These are phyloP conservation scores for Moesziomyces sp. DNA, from an alignment of 1,284 basidiomycete species.

Conservation along the genomic window DNA sequence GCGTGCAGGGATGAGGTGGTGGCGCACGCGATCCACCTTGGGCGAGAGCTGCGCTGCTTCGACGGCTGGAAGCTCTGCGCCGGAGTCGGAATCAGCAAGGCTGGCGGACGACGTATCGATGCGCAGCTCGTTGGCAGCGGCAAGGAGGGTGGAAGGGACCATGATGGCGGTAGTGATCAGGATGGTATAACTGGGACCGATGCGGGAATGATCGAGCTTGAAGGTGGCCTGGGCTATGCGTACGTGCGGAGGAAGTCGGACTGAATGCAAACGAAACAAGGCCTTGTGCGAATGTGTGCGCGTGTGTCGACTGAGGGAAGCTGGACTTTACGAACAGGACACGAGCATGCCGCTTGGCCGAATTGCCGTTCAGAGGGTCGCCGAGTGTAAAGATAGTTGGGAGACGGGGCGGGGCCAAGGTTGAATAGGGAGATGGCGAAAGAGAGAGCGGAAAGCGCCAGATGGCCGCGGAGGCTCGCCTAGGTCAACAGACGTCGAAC, in stretches of 20 bases:
- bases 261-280: no score
- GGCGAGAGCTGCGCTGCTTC: slow-evolving; percentile 42
- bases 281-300: no score
- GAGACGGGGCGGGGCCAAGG: no score
- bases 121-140: slow-evolving; percentile 27
- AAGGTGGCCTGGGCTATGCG: no score
- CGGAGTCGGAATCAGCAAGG: slow-evolving; percentile 9
- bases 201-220: no score
- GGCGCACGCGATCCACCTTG: slow-evolving; percentile 36
- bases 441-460: slow-evolving; percentile 10
- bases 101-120: slow-evolving; percentile 16
- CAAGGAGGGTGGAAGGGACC: slow-evolving; percentile 2
- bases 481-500: slow-evolving; percentile 27
- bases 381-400: no score
- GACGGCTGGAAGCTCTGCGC: slow-evolving; percentile 25
- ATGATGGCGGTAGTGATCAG: background rate
- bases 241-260: no score
- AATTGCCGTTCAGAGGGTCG: no score
- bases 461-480: slow-evolving; percentile 16
- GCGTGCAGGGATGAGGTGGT: slow-evolving; percentile 47
- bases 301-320: no score
- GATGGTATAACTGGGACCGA: no score
- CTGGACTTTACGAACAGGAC: no score
- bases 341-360: no score
- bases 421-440: background rate